Base-by-base conservation (phyloP, 176 grass and related monocot genomes). In the Musa acuminata region DNA sequence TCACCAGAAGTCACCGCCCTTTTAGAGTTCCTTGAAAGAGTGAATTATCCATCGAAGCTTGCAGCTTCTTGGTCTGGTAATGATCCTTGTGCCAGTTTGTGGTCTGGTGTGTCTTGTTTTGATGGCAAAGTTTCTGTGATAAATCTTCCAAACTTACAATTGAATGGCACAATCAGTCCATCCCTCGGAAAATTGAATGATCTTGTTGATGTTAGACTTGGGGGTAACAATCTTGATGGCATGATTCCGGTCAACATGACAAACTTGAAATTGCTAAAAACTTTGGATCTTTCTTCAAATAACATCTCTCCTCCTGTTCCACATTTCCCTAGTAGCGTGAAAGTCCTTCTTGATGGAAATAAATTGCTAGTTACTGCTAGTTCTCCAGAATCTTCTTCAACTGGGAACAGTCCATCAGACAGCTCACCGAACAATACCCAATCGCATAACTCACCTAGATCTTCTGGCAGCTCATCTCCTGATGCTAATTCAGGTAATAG, bases 101-200 rank as follows among this genome's bases (percentile, higher is more conserved):
- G 93, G 93, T 55, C 79, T 1, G 93, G 93, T 55, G 80, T 92
- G 43, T 68, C 81, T 68, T 96, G 93, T 83, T 21, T 48, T 2
- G 49, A 14, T 9, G 70, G 81, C 6, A 86, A 84, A 2, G 85
- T 92, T 69, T 77, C 79, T 7, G 51, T 51, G 35, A 83, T 96
- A 77, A 91, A 89, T 17, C 72, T 97, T n/a, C 84, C 77, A 0
- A 83, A 64, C n/a, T 70, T 51, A 22, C 73, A 63, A 1, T 85
- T 97, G 70, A 88, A 83, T 29, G 94, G 94, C 52, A 97, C 83
- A 0, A 87, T 97, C 48, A 93, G 90, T 72, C 55, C 65, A 16
- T 84, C 77, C 10, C 84, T 97, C 11, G 90, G 63, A 0, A 75
- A 88, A 16, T 80, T 97, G 20, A 80, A 75, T 11, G 11, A 60